Evolutionary conservation across 1,284 basidiomycete species (phyloP), one percentile per base, ranked within the genome.

Genomic region (Cryptococcus wingfieldii): DNA sequence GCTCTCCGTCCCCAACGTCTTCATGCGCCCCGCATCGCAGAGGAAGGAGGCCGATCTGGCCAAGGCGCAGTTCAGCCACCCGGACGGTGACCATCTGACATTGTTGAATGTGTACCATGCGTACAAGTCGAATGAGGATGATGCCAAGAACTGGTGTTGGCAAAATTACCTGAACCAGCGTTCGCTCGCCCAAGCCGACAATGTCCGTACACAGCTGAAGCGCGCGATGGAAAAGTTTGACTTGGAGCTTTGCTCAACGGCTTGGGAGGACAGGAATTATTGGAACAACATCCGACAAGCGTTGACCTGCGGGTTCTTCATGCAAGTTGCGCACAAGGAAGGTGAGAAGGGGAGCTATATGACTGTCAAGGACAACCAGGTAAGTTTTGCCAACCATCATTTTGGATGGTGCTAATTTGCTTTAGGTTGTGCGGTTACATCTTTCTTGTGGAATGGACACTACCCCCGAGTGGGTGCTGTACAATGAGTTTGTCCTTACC

Each of bases 401-500:
- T 4, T 38, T 25, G 9, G 12, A 28, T 19, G 3, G 46, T 25
- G 50, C 41, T 51, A 37, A 55, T 38, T 3, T 23, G 41, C 28
- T 54, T 13, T 67, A 90, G 86, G 83, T 90, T 42, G 94, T 98
- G 7, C 81, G 80, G n/a, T 80, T 98, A n/a, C 95, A 99, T 74
- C 90, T 95, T 6, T 90, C 88, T 5, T 95, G 91, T 61, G 92
- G 94, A 28, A 79, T 98, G 47, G 90, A 96, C 64, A 85, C 85
- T n/a, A 87, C 87, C 56, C 93, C 95, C 0, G 94, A 98, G 69
- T 98, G 93, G 90, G 91, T 98, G 14, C 77, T 97, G 42, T 99
- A 96, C 82, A 96, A 98, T 74, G 96, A 96, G 76, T 98, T 98
- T 72, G 92, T 98, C 28, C 79, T 98, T 60, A 98, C 95, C 13